Evolutionary conservation across 352 stramenopile genomes (phyloP).

Genomic region (Globisporangium mamillatum): DNA sequence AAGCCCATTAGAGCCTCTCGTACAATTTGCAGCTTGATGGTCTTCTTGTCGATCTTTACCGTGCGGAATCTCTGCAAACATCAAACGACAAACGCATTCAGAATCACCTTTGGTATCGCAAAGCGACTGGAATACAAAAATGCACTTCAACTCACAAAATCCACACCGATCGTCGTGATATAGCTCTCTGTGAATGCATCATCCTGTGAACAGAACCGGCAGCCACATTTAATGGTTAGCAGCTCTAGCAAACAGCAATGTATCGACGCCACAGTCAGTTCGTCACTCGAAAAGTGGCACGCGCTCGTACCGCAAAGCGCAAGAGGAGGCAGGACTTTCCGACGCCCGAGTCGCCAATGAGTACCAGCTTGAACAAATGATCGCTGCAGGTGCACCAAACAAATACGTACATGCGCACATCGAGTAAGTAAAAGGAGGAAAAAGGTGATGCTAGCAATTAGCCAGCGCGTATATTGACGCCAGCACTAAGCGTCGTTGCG

Average conservation of each 20-base stretch:
- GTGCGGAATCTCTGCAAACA: constrained; percentile 90
- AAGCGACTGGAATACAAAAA: not conserved
- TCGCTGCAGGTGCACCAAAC: constrained; percentile 42
- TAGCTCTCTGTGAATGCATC: constrained; percentile 99
- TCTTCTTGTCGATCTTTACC: constrained; percentile 99
- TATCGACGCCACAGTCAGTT: not conserved
- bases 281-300: constrained; percentile 2
- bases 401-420: not conserved
- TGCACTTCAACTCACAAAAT: constrained; percentile 82
- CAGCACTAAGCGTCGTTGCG: not conserved
- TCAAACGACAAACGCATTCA: not conserved
- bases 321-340: constrained; percentile 98
- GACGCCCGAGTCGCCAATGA: constrained; percentile 98
- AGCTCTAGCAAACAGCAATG: not conserved
- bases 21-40: constrained; percentile 97
- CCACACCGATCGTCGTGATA: constrained; percentile 94
- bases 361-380: constrained; percentile 97
- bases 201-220: constrained; percentile 50
- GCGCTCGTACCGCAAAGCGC: constrained; percentile 90
- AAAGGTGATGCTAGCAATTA: constrained; percentile 9
- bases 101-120: not conserved
- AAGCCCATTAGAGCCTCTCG: constrained; percentile 19
- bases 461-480: not conserved
- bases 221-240: not conserved
- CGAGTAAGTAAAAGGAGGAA: not conserved